These are phyloP conservation scores for Dactylellina sp. DNA, from an alignment of 2,329 filamentous ascomycete genomes.

Conservation along the genomic window DNA sequence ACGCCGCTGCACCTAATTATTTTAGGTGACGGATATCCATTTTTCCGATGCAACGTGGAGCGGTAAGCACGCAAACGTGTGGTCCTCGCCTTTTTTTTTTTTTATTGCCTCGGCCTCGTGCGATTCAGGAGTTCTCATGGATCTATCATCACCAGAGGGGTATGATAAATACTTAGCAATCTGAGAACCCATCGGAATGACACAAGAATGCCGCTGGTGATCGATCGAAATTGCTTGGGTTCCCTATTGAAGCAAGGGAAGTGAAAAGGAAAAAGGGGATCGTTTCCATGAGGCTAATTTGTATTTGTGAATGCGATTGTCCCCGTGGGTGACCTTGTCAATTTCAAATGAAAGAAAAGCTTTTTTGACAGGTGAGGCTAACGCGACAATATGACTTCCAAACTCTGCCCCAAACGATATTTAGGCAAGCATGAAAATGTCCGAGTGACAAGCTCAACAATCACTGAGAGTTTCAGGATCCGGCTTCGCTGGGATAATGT, in stretches of 20 bases:
- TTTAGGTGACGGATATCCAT: conserved; percentile 42
- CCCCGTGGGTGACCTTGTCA: conserved; percentile 6
- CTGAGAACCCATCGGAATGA: neutral
- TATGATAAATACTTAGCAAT: too few species aligned
- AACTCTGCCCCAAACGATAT: conserved; percentile 29
- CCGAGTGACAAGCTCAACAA: conserved; percentile 32
- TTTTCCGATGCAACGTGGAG: conserved; percentile 50
- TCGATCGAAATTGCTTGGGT: conserved; percentile 10
- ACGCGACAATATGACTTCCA: conserved; percentile 13
- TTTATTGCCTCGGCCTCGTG: conserved; percentile 34
- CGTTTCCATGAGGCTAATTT: conserved; percentile 6
- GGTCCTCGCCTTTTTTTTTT: neutral
- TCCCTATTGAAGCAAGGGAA: neutral
- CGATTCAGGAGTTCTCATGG: conserved; percentile 22
- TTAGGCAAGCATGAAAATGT: conserved; percentile 42
- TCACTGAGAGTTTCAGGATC: conserved; percentile 34
- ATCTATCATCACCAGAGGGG: too few species aligned
- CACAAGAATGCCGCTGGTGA: neutral
- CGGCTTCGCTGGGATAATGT: conserved; percentile 11
- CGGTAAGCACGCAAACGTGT: conserved; percentile 20
- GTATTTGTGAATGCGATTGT: conserved; percentile 6
- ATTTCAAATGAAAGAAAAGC: conserved; percentile 6
- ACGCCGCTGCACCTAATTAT: conserved; percentile 20
- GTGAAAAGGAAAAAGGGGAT: neutral
- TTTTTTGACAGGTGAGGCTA: conserved; percentile 37